These are phyloP conservation scores for Tuber brumale DNA, from an alignment of 495 filamentous ascomycete genomes.

Conservation along the genomic window DNA sequence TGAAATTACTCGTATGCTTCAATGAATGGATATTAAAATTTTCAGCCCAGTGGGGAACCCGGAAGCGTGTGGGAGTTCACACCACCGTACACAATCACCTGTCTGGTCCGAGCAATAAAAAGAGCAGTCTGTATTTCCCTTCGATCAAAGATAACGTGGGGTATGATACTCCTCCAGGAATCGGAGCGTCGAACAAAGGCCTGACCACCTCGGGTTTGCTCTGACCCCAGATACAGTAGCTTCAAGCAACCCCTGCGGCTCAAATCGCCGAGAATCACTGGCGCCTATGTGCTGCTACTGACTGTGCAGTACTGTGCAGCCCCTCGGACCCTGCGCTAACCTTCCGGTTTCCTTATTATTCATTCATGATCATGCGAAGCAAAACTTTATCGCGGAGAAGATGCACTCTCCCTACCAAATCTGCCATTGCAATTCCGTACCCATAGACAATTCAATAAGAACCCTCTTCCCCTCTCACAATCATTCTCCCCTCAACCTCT, in stretches of 20 bases:
- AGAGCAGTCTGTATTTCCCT: not conserved
- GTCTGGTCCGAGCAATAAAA: not conserved
- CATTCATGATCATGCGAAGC: not conserved
- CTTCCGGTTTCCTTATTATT: not conserved
- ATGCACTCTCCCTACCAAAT: not conserved
- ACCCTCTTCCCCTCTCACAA: not conserved
- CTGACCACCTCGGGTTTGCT: not conserved
- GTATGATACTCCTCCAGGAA: not conserved
- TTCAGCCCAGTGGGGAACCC: not conserved
- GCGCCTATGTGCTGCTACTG: not conserved
- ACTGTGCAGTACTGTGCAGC: not conserved
- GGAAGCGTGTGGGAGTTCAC: not conserved
- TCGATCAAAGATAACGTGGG: not conserved
- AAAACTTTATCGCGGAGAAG: not conserved
- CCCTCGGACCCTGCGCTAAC: not conserved
- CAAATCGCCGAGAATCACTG: not conserved
- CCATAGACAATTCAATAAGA: not conserved
- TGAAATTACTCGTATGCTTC: not conserved
- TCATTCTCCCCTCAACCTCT: not conserved
- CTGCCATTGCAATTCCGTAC: not conserved
- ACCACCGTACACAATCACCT: not conserved
- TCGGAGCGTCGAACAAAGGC: not conserved
- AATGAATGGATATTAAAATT: not conserved
- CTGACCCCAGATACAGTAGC: not conserved
- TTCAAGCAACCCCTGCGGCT: not conserved